Conservation (phyloP, 495 filamentous ascomycete species). For the Penicillium desertorum region DNA sequence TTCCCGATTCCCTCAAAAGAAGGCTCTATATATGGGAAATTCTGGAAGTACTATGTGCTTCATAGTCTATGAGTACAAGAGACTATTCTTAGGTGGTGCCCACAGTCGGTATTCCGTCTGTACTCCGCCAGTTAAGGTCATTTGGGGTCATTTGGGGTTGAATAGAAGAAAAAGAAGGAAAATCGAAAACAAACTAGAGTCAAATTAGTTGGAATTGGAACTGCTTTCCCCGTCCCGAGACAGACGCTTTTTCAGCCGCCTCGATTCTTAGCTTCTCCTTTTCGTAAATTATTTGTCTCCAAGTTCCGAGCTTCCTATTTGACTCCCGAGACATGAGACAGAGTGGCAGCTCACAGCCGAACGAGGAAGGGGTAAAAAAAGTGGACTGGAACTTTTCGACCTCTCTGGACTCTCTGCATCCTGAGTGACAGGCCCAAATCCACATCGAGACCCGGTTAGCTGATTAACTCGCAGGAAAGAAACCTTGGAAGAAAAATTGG, state of each 20-base stretch:
- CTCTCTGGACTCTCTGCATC: slow-evolving; percentile 1
- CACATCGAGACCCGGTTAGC: slow-evolving; percentile 8
- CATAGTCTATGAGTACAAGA: neutral
- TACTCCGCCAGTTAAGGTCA: slow-evolving; percentile 9
- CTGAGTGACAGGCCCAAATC: slow-evolving; percentile 12
- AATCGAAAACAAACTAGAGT: neutral
- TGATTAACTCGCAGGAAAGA: slow-evolving; percentile 15
- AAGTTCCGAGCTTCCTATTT: neutral
- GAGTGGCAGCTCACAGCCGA: neutral
- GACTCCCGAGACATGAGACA: slow-evolving; percentile 4
- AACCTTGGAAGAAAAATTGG: slow-evolving; percentile 14
- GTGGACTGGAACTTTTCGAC: slow-evolving; percentile 2
- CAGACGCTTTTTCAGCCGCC: slow-evolving; percentile 11
- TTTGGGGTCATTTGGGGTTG: neutral
- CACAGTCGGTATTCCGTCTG: slow-evolving; percentile 12
- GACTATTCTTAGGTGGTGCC: slow-evolving; percentile 1
- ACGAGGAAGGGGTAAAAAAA: neutral
- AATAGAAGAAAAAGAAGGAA: neutral
- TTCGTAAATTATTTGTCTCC: neutral
- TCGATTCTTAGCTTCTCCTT: slow-evolving; percentile 8
- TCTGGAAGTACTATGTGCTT: slow-evolving; percentile 29
- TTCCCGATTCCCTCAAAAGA: slow-evolving; percentile 6
- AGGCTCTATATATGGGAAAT: slow-evolving; percentile 23
- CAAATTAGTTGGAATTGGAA: slow-evolving; percentile 1
- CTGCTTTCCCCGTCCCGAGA: slow-evolving; percentile 9